Evolutionary conservation across 1,284 basidiomycete genomes (phyloP), one percentile per base, ranked within the genome.

Genomic region (Chalciporus piperatoides): DNA sequence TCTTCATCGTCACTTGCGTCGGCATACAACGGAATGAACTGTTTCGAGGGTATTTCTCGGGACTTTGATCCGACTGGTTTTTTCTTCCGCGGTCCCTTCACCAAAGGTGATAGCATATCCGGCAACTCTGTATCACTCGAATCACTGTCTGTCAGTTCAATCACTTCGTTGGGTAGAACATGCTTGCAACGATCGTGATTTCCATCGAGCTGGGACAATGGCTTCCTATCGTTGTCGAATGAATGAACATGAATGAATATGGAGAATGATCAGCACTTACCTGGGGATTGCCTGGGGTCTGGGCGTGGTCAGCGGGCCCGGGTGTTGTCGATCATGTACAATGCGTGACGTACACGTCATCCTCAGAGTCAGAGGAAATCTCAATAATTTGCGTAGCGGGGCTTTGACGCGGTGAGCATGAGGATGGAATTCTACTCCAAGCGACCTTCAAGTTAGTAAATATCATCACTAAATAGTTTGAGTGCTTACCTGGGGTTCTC

Each of bases 361-460:
- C 71, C 44, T 75, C 74, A 41, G 72, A 77, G 28, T 58, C 63
- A 32, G 80, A 81, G 9, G 79, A 79, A 59, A 82, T 76, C 54
- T 80, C 77, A 48, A 83, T 78, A 15, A 81, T 62, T 41, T 70
- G 62, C 21, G 56, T 50, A 25, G 52, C n/a, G 6, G 48, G 37
- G 30, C 15, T 25, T 35, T 24, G 41, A 32, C 11, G 17, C 15
- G 14, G 44, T 28, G 15, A n/a, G 27, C 1, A 35, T 35, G 11
- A 24, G 3, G 12, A 38, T 19, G 24, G 15, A 32, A 4, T 35
- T 15, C 33, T 32, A n/a, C 25, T 21, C 3, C 7, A 6, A 17
- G 41, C 2, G 19, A 21, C 12, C 25, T 36, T 6, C 8, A 25
- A 48, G 27, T n/a, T n/a, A 19, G 15, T 23, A 45, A 7, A 27